Percentiles rank a stretch among this genome's conserved stretches.
These are phyloP conservation scores for Fusarium coffeatum DNA, from an alignment of 2,329 filamentous ascomycete genomes.

Conservation along the genomic window DNA sequence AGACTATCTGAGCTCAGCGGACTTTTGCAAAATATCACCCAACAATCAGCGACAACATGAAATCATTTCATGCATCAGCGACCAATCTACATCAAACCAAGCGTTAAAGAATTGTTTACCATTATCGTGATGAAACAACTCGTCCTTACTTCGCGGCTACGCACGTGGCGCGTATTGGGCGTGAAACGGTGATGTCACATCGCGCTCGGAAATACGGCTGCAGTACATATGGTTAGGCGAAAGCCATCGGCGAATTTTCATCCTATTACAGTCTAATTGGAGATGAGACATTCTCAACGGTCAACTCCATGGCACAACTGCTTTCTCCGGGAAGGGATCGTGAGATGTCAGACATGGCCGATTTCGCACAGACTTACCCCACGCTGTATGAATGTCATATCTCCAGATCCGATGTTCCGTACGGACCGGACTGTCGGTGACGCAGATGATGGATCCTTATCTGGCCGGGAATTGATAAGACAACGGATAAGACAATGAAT, in stretches of 20 bases:
- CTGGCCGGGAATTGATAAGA: background rate
- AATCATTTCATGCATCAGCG: no score
- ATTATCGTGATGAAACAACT: no score
- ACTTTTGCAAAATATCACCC: no score
- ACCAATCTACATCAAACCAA: no score
- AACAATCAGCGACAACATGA: no score
- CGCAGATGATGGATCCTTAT: background rate
- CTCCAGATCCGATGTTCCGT: background rate
- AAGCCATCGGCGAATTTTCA: background rate
- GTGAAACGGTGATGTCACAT: background rate
- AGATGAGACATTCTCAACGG: background rate
- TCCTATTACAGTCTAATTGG: background rate
- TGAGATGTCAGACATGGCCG: background rate
- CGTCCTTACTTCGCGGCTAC: no score
- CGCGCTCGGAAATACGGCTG: background rate
- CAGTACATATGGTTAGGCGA: fast-evolving
- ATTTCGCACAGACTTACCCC: background rate
- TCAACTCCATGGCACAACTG: background rate
- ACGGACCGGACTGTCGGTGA: background rate
- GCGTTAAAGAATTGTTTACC: no score
- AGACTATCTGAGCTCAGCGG: no score
- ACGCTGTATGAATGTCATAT: background rate
- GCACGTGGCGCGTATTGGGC: no score
- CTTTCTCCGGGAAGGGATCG: fast-evolving
- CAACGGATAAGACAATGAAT: background rate